These are phyloP conservation scores for Eutypella sp. DNA, from an alignment of 2,329 filamentous ascomycete species.

Conservation along the genomic window DNA sequence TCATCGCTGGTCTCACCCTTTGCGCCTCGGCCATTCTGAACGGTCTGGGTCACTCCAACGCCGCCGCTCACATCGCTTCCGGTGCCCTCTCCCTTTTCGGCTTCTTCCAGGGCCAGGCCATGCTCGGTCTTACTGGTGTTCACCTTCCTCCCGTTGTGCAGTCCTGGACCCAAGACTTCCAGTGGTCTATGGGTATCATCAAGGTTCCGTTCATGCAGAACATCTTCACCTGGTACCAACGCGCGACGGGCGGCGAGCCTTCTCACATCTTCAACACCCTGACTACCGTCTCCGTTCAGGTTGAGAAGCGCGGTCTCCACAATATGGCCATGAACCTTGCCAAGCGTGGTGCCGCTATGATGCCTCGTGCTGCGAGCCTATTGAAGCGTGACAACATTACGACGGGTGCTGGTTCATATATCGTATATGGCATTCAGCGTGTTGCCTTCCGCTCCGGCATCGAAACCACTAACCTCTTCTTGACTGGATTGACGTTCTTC, in stretches of 20 bases:
- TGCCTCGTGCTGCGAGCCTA: conserved; percentile 29
- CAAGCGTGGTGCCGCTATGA: conserved; percentile 21
- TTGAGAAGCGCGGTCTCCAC: conserved; percentile 50
- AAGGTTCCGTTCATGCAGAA: conserved; percentile 70
- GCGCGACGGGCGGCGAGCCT: conserved; percentile 74
- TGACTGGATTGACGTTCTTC: conserved; percentile 80
- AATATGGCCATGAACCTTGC: conserved; percentile 24
- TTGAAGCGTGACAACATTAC: conserved; percentile 42
- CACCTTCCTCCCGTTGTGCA: conserved; percentile 73
- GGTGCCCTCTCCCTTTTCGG: conserved; percentile 80
- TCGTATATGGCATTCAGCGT: conserved; percentile 71
- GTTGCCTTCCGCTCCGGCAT: conserved; percentile 77
- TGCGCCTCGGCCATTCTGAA: conserved; percentile 76
- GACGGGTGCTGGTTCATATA: conserved; percentile 40
- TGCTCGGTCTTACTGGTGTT: conserved; percentile 73
- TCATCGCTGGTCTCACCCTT: conserved; percentile 71
- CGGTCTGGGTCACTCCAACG: conserved; percentile 79
- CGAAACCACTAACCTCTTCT: conserved; percentile 78
- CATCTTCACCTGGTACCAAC: conserved; percentile 85
- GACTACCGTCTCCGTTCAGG: conserved; percentile 65
- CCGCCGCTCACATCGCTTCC: conserved; percentile 78
- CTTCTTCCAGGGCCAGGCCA: conserved; percentile 83
- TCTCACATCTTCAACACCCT: conserved; percentile 68
- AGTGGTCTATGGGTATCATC: conserved; percentile 90
- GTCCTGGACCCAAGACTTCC: conserved; percentile 87